A percentile compares a stretch with the other conserved stretches of the same genome.
phyloP scores from a whole-genome alignment of 495 filamentous ascomycete species.

The Patellaria atrata region DNA sequence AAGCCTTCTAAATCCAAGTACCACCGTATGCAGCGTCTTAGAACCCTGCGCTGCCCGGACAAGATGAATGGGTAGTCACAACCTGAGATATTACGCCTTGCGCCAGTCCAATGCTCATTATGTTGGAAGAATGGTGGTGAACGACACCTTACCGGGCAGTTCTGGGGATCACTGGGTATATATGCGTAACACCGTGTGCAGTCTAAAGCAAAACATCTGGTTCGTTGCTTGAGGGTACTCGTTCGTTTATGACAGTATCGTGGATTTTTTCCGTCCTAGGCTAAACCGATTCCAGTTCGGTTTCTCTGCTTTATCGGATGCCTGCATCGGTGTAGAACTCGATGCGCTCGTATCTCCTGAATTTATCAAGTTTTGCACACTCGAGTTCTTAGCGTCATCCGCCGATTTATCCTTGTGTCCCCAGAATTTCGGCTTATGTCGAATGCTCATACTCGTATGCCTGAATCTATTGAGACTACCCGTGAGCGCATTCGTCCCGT shows the following conservation, averaged over 20 bases:
- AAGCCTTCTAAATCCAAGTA: no score
- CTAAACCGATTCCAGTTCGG: slow-evolving; percentile 35
- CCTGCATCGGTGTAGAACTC: neutral
- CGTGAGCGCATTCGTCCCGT: slow-evolving; percentile 16
- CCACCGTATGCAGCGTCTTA: no score
- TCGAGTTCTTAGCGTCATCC: slow-evolving; percentile 6
- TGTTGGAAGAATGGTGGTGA: no score
- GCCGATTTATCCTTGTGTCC: slow-evolving; percentile 17
- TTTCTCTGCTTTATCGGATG: slow-evolving; percentile 16
- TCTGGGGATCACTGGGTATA: no score
- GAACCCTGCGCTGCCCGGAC: no score
- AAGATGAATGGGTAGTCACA: no score
- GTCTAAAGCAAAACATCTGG: neutral
- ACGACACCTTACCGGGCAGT: no score
- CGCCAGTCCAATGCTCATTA: no score
- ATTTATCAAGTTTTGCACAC: slow-evolving; percentile 1
- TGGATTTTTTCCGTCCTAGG: slow-evolving; percentile 42
- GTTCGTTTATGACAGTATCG: no score
- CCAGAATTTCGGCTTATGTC: slow-evolving; percentile 36
- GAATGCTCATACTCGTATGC: slow-evolving; percentile 42
- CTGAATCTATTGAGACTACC: slow-evolving; percentile 38
- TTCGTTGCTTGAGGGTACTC: no score
- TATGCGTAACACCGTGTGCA: neutral
- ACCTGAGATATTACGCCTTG: no score
- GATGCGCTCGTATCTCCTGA: neutral